Base-by-base conservation (phyloP, 2,329 filamentous ascomycete species). In the Venturia asperata region DNA sequence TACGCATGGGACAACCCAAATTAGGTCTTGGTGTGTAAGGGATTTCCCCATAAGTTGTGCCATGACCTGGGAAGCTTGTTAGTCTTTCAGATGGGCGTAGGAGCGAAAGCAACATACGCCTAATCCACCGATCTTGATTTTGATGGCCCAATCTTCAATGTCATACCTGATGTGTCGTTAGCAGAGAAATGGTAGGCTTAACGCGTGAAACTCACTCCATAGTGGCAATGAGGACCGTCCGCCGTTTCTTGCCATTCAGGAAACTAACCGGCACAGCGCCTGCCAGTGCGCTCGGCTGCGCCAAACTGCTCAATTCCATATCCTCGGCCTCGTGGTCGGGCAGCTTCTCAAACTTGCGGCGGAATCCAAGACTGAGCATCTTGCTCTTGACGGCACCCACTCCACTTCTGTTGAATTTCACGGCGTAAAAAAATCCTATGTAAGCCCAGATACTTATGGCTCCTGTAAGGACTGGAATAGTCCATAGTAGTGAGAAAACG, bases 71-170 rank as follows among this genome's bases (percentile, higher is more conserved):
- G 3, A 21, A 52, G 24, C 47, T 15, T 52, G 47, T 52, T 27
- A 52, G 47, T 21, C 21, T 30, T 52, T 1, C 21, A 10, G 24
- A 15, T 3, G 10, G 3, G 7, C 21, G 27, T 52, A 1, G 13
- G 24, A 27, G 11, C 10, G 15, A 27, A 15, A 4, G 21, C 11
- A 15, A 27, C 47, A 27, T 52, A 52, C 86, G 72, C 86, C 86
- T 5, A 89, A 78, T 67, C 86, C 86, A 67, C 86, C 86, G 61
- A 89, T 89, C 75, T 89, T 89, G 75, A 89, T 85, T 74, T 87
- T 88, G 75, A 89, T 86, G 4, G 75, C 80, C 84, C 86, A 88
- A 71, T 89, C 86, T 65, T 86, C 84, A 67, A 89, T 88, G 67
- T 88, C 85, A 74, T 89, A 89, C 73, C 83, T 58, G 30, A 17